These are phyloP conservation scores for Amanita rimosa DNA, from an alignment of 768 basidiomycete species.

Conservation along the genomic window DNA sequence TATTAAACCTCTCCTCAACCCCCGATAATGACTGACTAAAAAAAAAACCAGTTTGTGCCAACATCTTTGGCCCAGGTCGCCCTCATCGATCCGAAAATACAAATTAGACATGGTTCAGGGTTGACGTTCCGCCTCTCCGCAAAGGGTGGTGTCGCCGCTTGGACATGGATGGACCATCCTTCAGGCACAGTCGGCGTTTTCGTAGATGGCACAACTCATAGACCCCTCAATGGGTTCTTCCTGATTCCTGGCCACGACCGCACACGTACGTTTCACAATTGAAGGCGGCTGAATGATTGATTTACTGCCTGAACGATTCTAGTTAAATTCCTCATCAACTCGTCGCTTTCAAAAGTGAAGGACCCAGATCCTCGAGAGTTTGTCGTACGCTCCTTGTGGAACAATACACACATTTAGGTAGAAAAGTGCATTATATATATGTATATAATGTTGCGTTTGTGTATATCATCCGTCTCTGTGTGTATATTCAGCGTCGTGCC, in stretches of 20 bases:
- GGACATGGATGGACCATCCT: constrained; percentile 54
- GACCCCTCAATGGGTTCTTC: constrained; percentile 41
- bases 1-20: too few relatives aligned
- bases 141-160: constrained; percentile 39
- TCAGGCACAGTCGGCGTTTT: constrained; percentile 42
- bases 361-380: constrained; percentile 31
- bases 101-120: constrained; percentile 18
- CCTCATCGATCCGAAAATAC: constrained; percentile 41
- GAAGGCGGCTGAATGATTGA: too few relatives aligned
- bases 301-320: not conserved
- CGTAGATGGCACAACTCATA: constrained; percentile 27
- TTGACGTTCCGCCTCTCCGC: constrained; percentile 42
- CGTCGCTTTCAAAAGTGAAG: constrained; percentile 24
- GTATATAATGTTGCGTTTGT: not conserved
- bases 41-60: constrained; percentile 30
- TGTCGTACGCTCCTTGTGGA: constrained; percentile 40
- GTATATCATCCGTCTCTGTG: too few relatives aligned
- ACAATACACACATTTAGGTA: constrained; percentile 30
- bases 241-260: constrained; percentile 41
- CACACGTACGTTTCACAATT: constrained; percentile 25
- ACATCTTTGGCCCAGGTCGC: constrained; percentile 31
- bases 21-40: too few relatives aligned
- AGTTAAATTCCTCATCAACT: constrained; percentile 32
- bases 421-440: not conserved
- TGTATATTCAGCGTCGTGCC: not conserved